Conservation (phyloP, 148 eudicot genomes). For the Heliamphora exappendiculata region DNA sequence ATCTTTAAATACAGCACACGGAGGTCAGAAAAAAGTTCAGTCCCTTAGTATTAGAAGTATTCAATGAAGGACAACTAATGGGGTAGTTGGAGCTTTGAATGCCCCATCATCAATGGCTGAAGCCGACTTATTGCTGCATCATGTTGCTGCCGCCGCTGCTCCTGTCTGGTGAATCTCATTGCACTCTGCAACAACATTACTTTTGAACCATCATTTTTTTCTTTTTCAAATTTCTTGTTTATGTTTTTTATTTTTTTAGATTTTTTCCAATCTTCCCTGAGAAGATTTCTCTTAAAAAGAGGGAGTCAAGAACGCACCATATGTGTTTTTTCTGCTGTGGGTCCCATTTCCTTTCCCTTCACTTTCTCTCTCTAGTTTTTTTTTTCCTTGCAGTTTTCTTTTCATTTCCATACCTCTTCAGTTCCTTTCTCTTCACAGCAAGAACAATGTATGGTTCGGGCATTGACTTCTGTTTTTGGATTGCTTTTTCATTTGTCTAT, state of each 20-base stretch:
- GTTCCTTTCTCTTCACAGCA: conserved; percentile 13
- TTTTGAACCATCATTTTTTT: neutral
- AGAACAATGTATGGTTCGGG: conserved; percentile 52
- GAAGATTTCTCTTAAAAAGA: conserved; percentile 11
- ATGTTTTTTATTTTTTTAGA: neutral
- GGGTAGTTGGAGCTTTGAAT: conserved; percentile 24
- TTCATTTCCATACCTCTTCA: no score
- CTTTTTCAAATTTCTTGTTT: no score
- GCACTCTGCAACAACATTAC: neutral
- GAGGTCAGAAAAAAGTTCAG: neutral
- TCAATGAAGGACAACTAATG: conserved; percentile 7
- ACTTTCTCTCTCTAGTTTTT: no score
- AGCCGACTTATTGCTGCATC: conserved; percentile 35
- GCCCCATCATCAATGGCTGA: conserved; percentile 22
- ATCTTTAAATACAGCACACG: conserved; percentile 8
- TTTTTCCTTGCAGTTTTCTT: no score
- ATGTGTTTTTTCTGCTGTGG: conserved; percentile 20
- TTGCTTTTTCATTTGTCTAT: neutral
- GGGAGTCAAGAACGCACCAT: conserved; percentile 67
- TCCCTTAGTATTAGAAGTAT: conserved; percentile 2
- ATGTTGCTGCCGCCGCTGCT: conserved; percentile 18
- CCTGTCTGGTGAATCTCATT: neutral
- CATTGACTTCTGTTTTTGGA: conserved; percentile 24
- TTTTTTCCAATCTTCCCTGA: neutral
- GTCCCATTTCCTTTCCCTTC: neutral